phyloP scores from a whole-genome alignment of 2,329 filamentous ascomycete species.

The Sporothrix luriei region DNA sequence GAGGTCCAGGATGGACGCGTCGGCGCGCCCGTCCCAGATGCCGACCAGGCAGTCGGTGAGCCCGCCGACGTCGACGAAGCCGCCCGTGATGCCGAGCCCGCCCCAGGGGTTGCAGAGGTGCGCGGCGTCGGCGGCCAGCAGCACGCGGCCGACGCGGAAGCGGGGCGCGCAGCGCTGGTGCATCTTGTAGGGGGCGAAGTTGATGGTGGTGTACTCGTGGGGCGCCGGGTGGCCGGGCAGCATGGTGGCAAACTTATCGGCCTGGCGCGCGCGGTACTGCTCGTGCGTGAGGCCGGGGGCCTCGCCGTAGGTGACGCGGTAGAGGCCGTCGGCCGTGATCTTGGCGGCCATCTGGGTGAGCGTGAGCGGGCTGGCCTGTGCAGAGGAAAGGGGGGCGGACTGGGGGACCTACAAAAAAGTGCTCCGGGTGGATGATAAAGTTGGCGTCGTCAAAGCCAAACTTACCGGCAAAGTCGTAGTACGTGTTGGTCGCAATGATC shows the following conservation, averaged over 20 bases:
- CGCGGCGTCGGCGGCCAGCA: conserved; percentile 64
- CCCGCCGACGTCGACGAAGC: conserved; percentile 65
- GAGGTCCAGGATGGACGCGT: conserved; percentile 49
- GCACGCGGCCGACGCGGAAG: conserved; percentile 60
- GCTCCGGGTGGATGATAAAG: conserved; percentile 63
- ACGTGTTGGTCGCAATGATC: conserved; percentile 66
- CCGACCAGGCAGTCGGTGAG: conserved; percentile 61
- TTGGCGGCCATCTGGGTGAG: conserved; percentile 56
- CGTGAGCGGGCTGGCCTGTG: background rate
- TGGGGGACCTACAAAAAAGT: conserved; percentile 49
- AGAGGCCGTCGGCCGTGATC: conserved; percentile 61
- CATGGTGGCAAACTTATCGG: conserved; percentile 59
- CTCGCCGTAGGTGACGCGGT: conserved; percentile 66
- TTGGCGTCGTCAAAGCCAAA: conserved; percentile 59
- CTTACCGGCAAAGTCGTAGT: conserved; percentile 60
- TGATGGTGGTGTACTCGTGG: conserved; percentile 58
- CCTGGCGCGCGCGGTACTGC: conserved; percentile 56
- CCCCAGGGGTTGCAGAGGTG: conserved; percentile 60
- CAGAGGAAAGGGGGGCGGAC: too few species aligned
- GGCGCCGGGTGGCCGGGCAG: conserved; percentile 63
- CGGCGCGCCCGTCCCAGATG: conserved; percentile 49
- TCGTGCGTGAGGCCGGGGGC: conserved; percentile 54
- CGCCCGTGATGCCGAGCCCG: conserved; percentile 64
- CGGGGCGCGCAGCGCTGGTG: conserved; percentile 62
- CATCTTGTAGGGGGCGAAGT: conserved; percentile 62